Base-by-base conservation (phyloP, 805 yeast species). In the Candida krabiensis region DNA sequence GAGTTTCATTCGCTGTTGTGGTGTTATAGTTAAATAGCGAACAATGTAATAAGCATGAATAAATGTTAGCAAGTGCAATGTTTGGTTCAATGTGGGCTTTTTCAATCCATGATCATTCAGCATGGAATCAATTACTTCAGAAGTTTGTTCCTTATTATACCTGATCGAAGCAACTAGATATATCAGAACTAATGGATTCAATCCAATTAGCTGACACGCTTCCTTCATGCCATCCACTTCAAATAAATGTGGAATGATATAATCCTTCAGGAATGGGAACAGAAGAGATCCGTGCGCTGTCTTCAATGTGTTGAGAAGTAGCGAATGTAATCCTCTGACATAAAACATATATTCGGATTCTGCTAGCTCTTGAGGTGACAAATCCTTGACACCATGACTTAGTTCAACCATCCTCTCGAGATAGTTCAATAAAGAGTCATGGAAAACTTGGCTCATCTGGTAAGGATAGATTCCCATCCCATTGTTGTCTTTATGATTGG, bases 11-110 rank as follows among this genome's bases (percentile, higher is more conserved):
- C 83, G 67, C 47, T 83, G 82, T 0, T 56, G 60, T 1, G 55
- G 43, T 2, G 69, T 56, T 38, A 91, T 60, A 22, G 70, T 64
- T 48, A 86, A 68, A 41, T 84, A 64, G 44, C 88, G 83, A 24
- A 80, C 75, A 50, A 85, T 80, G 55, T 78, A 87, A 46, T 87
- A 73, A 3, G 79, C 77, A 48, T 86, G 90, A 15, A 82, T 66
- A 38, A 85, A 82, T 14, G 79, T 74, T n/a, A 90, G 70, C 40
- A 87, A 67, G 11, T 84, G 73, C 28, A 78, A 67, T 0, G 77
- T 67, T 58, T 88, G 96, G 47, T 78, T 80, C 59, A 81, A 70
- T 2, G 76, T 68, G 0, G 66, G 58, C n/a, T 66, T 41, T 8
- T 49, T 47, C 22, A 60, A 47, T 1, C 63, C 57, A 28, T 67